A percentile compares a stretch with the other conserved stretches of the same genome.
phyloP scores from a whole-genome alignment of 805 yeast genomes.

The Torulaspora delbrueckii region DNA sequence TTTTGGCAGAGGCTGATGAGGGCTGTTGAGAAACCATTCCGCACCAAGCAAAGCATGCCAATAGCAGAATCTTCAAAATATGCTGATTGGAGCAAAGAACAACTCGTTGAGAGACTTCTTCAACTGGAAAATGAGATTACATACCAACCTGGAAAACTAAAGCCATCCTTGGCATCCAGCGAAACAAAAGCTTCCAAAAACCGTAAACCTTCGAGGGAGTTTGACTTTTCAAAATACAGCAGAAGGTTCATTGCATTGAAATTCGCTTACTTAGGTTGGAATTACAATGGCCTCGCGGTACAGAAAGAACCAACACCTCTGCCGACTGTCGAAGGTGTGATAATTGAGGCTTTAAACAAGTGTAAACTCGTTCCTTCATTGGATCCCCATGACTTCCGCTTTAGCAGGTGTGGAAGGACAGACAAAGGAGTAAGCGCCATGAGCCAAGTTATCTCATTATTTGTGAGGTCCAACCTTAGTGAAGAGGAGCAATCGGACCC shows the following conservation, averaged over 20 bases:
- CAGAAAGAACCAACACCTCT: slow-evolving; percentile 72
- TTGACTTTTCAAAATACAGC: slow-evolving; percentile 61
- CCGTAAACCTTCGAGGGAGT: slow-evolving; percentile 39
- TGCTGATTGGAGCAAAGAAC: slow-evolving; percentile 58
- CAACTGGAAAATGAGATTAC: slow-evolving; percentile 45
- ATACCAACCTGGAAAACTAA: background rate
- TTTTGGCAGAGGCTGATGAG: slow-evolving; percentile 5
- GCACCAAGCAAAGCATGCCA: background rate
- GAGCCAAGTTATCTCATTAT: slow-evolving; percentile 84
- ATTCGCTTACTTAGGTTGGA: slow-evolving; percentile 92
- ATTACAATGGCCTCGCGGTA: slow-evolving; percentile 82
- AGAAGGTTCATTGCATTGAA: slow-evolving; percentile 70
- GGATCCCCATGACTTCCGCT: slow-evolving; percentile 59
- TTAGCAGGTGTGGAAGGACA: slow-evolving; percentile 91
- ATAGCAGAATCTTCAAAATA: slow-evolving; percentile 37
- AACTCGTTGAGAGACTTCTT: slow-evolving; percentile 51
- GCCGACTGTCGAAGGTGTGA: slow-evolving; percentile 80
- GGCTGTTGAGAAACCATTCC: background rate
- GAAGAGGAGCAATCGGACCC: slow-evolving; percentile 57
- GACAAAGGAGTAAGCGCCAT: slow-evolving; percentile 97
- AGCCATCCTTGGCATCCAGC: slow-evolving; percentile 1
- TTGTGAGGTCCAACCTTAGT: slow-evolving; percentile 63
- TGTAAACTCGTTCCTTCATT: slow-evolving; percentile 59
- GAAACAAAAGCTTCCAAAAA: slow-evolving; percentile 12
- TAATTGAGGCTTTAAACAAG: slow-evolving; percentile 64